phyloP scores from a whole-genome alignment of 139 green algal genomes.

The Zygnema circumcarinatum region DNA sequence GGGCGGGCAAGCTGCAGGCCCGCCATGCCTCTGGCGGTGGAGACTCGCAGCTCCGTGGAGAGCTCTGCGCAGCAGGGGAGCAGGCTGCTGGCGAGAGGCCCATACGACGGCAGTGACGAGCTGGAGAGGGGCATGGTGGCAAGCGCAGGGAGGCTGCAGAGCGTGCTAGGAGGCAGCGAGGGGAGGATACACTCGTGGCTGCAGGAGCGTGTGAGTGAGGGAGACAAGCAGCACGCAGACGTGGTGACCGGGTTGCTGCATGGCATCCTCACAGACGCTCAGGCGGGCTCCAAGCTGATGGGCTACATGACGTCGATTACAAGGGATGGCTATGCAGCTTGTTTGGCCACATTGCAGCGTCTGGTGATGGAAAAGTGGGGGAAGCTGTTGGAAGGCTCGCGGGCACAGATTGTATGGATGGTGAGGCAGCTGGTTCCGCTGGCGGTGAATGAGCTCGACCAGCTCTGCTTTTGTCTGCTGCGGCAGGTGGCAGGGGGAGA shows the following conservation, averaged over 20 bases:
- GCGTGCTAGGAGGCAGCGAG: conserved; percentile 6
- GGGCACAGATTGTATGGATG: conserved; percentile 51
- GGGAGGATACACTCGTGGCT: conserved; percentile 25
- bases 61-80: background rate
- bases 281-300: conserved; percentile 32
- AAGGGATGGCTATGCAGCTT: conserved; percentile 40
- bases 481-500: conserved; percentile 52
- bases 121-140: background rate
- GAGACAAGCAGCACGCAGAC: conserved; percentile 30
- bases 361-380: conserved; percentile 43
- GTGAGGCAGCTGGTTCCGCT: conserved; percentile 32
- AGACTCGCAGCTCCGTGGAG: too few species aligned
- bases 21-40: background rate
- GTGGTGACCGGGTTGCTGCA: conserved; percentile 54
- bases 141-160: background rate
- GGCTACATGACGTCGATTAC: conserved; percentile 45
- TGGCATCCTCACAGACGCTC: conserved; percentile 35
- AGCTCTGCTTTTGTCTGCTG: conserved; percentile 33
- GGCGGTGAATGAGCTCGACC: conserved; percentile 21
- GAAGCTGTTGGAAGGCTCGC: conserved; percentile 41
- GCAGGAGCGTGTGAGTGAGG: conserved; percentile 42
- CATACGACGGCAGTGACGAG: background rate
- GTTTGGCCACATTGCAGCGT: conserved; percentile 41
- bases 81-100: background rate
- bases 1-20: background rate